Base-by-base conservation (phyloP, 1,284 basidiomycete genomes). In the Boletus mariae region DNA sequence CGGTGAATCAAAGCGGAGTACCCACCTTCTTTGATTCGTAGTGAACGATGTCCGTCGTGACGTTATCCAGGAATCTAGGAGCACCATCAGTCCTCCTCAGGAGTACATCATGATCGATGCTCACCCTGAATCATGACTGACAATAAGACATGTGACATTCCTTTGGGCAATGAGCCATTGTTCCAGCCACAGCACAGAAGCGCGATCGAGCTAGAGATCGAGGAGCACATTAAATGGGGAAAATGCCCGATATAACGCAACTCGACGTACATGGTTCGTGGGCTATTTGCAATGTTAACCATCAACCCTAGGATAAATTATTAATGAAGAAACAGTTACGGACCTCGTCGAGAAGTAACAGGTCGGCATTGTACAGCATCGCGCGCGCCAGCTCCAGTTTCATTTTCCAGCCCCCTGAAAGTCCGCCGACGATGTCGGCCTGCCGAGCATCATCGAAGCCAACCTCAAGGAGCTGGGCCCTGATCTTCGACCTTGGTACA, bases 391-490 rank as follows among this genome's bases (percentile, higher is more conserved):
- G 82, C 75, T 90, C 96, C 58, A 94, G 83, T 77, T 94, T 93
- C 96, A 99, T 99, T 80, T 99, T 99, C 96, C 96, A 99, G 49
- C 97, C 96, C 71, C 97, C 97, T 20, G 94, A 98, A 55, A 98
- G 78, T 51, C 92, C 90, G 47, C 90, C 91, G 56, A 98, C 95
- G 43, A 84, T 76, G 66, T 96, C 90, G 40, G 80, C 72, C 73
- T 98, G 95, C 58, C 94, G 82, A 54, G 80, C 82, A 58, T 92
- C 90, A 62, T 94, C 90, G 69, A 99, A 99, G 45, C 97, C 96
- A 56, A 97, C 92, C 62, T 91, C 91, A 15, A 80, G 63, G 15
- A 98, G 79, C 70, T 93, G 91, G 31, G 80, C 80, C 51, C 84
- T 78, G 63, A 97, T 89, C 73, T 88, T 87, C 43, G 80, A 74